A percentile compares a stretch with the other conserved stretches of the same genome.
phyloP scores from a whole-genome alignment of 768 basidiomycete species.

The Dacryopinax spathularia region DNA sequence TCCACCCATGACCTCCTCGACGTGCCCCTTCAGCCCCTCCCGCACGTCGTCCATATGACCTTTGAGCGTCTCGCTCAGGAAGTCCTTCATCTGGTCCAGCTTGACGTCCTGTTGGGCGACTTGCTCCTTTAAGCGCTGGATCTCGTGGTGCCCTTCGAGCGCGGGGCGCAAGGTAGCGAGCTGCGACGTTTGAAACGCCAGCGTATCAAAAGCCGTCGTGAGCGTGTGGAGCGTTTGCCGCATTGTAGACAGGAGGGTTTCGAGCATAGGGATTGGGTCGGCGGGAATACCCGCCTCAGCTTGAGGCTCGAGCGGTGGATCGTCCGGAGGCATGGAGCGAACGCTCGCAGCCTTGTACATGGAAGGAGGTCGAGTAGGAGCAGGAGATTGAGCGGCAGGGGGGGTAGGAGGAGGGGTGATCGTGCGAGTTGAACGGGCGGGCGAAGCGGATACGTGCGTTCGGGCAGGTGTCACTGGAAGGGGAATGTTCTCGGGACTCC shows the following conservation, averaged over 20 bases:
- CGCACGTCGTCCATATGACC: conserved; percentile 35
- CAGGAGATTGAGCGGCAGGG: background rate
- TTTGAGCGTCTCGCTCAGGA: conserved; percentile 37
- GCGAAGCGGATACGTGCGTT: background rate
- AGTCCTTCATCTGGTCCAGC: conserved; percentile 32
- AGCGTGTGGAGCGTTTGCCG: conserved; percentile 31
- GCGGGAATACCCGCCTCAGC: background rate
- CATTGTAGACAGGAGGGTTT: conserved; percentile 35
- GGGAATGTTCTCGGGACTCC: background rate
- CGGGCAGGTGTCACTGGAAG: background rate
- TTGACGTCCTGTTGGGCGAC: conserved; percentile 24
- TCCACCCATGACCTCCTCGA: conserved; percentile 26
- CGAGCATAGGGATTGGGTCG: conserved; percentile 25
- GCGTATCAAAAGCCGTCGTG: conserved; percentile 31
- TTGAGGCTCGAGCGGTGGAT: background rate
- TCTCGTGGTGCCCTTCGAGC: conserved; percentile 34
- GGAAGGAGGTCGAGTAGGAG: background rate
- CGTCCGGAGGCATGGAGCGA: background rate
- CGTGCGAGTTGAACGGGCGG: background rate
- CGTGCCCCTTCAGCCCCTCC: conserved; percentile 17
- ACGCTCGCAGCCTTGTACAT: background rate
- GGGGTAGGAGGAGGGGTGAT: background rate
- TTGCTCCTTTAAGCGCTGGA: conserved; percentile 30
- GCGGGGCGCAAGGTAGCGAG: conserved; percentile 34
- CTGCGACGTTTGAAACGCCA: conserved; percentile 34